Evolutionary conservation across 768 basidiomycete species (phyloP), one percentile per base, ranked within the genome.

Genomic region (Tylopilus rubrobrunneus): DNA sequence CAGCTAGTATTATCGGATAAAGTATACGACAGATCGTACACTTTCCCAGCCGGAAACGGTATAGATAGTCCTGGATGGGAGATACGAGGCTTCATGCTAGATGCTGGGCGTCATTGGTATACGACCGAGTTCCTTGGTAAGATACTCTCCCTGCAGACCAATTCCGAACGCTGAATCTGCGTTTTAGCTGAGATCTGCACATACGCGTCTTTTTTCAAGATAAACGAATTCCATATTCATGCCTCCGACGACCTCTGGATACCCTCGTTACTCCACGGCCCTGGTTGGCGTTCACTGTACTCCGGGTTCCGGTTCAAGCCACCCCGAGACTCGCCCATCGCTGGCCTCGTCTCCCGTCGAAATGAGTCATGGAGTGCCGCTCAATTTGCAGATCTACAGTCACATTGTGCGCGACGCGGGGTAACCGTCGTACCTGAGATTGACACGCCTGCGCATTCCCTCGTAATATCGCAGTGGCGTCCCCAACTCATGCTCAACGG

Each of bases 71-170:
- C 77, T 0, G 75, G 74, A 2, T 77, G 77, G 75, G 75, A 73
- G 48, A 62, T 75, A 3, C 71, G 75, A 34, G 76, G 76, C 1
- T 74, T 77, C 59, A 75, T 77, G 77, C 65, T 77, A 2, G 77
- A 78, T 53, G 71, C 67, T 7, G 77, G 74, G n/a, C 69, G 76
- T 8, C 77, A 78, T 56, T 77, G 74, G 73, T 77, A 73, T 48
- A 61, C 70, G 6, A 63, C 71, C 0, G 64, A 66, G 10, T 76
- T 78, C 53, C 64, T 77, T 15, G 63, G 75, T 71, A 43, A 52
- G 67, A 4, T 1, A 1, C 25, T 40, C 31, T 49, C 48, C 51
- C 19, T 40, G 5, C 10, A 31, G 5, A 25, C 33, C 9, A 23
- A 25, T 21, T 15, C 9, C 21, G n/a, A 12, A 23, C 23, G 21